These are phyloP conservation scores for Penicillium waksmanii DNA, from an alignment of 495 filamentous ascomycete species.

Conservation along the genomic window DNA sequence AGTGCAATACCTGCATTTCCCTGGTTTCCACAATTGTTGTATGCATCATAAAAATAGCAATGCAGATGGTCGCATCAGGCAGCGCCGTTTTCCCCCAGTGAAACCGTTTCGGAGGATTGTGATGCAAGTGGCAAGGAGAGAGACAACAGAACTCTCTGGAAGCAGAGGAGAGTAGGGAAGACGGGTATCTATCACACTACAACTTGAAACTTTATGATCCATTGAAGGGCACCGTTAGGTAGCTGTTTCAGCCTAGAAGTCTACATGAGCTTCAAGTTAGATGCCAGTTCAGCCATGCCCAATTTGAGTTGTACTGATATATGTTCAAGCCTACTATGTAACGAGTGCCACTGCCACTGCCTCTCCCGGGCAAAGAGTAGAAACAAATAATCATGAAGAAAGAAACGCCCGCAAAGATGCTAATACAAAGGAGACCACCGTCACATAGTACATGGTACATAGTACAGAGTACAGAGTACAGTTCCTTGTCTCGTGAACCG, in stretches of 20 bases:
- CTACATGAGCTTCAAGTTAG: no score
- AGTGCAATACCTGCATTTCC: not conserved
- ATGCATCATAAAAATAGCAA: slow-evolving; percentile 22
- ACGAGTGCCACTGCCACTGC: not conserved
- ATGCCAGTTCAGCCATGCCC: no score
- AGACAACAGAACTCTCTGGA: not conserved
- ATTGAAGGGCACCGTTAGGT: no score
- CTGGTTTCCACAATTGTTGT: not conserved
- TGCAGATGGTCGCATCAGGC: slow-evolving; percentile 16
- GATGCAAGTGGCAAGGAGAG: slow-evolving; percentile 29
- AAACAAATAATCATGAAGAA: slow-evolving; percentile 8
- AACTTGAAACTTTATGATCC: no score
- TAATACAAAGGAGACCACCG: slow-evolving; percentile 12
- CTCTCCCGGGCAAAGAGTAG: not conserved
- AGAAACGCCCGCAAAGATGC: slow-evolving; percentile 12
- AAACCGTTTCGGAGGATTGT: slow-evolving; percentile 22
- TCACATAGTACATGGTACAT: slow-evolving; percentile 2
- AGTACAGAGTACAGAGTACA: slow-evolving; percentile 13
- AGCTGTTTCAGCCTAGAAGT: no score
- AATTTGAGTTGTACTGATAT: no score
- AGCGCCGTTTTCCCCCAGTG: slow-evolving; percentile 17
- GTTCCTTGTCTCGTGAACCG: not conserved
- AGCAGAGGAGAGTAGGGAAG: no score
- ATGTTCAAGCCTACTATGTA: slow-evolving; percentile 6
- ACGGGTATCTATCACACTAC: no score